A percentile compares a stretch with the other conserved stretches of the same genome.
These are phyloP conservation scores for Exophiala oligosperma DNA, from an alignment of 2,329 filamentous ascomycete species.

Conservation along the genomic window DNA sequence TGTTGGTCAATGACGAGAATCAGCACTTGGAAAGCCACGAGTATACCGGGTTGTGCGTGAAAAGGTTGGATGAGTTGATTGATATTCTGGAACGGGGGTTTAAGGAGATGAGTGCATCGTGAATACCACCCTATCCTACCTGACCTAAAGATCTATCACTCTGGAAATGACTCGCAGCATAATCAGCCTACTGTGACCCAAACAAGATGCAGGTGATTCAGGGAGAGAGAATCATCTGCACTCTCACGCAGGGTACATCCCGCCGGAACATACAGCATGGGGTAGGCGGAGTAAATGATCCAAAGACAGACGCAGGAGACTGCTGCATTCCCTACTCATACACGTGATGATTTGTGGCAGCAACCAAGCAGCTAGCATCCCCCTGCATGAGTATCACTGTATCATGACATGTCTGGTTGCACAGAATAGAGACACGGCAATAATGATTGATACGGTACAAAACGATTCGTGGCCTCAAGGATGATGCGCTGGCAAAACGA, in stretches of 20 bases:
- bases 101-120: conserved; percentile 44
- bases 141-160: no score
- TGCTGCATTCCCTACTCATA: no score
- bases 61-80: conserved; percentile 73
- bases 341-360: no score
- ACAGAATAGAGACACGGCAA: neutral
- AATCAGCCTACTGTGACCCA: no score
- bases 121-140: neutral
- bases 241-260: no score
- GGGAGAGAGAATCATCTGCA: no score
- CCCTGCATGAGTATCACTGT: neutral
- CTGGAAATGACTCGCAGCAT: neutral
- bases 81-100: conserved; percentile 74
- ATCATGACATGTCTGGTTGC: neutral
- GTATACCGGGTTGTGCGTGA: conserved; percentile 74
- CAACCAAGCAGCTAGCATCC: no score
- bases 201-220: no score
- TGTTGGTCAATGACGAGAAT: conserved; percentile 84
- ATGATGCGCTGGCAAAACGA: conserved; percentile 20
- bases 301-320: no score
- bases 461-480: conserved; percentile 9
- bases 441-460: neutral
- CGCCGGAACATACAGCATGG: no score
- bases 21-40: conserved; percentile 66
- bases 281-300: no score